Base-by-base conservation (phyloP, 2,329 filamentous ascomycete genomes). In the Penicillium sp. region DNA sequence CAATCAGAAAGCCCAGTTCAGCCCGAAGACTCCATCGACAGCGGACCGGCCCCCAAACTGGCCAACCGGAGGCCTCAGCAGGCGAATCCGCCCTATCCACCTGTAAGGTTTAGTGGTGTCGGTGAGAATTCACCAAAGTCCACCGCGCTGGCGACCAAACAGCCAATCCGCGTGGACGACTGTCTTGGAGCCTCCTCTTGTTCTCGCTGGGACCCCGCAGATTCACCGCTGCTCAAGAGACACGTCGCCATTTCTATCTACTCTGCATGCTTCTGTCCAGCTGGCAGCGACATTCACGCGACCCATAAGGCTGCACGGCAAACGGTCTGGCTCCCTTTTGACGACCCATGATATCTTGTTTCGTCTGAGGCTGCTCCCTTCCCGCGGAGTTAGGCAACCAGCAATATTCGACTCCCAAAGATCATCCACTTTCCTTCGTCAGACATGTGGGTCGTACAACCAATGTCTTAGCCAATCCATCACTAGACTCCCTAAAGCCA, bases 41-140 rank as follows among this genome's bases (percentile, higher is more conserved):
- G 47, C 46, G 40, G 52, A 54, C 23, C 40, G 12, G 24, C 10
- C 49, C 49, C 21, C 13, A 9, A 34, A 9, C 1, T 41, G 27
- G 48, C 58, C 58, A 59, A 62, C 49, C 37, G 32, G 2, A 52
- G n/a, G 4, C 5, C n/a, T 24, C 20, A 39, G 8, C 13, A 44
- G n/a, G 5, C n/a, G 18, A 52, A 15, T 26, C 21, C 10, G 29
- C 21, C n/a, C 7, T 42, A 23, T 49, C 64, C 64, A 66, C 63
- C 42, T 36, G 46, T 63, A 67, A 55, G 62, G 63, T 57, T 58
- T 61, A 64, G 59, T 39, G 56, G 30, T 42, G 54, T 62, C 58
- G 60, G 59, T 61, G 60, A 62, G 55, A 49, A 51, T 47, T 52
- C 37, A 32, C 20, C 24, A 17, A 40, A 34, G 13, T 13, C 24